Evolutionary conservation across 2,329 filamentous ascomycete species (phyloP).

Genomic region (Calycina marina): DNA sequence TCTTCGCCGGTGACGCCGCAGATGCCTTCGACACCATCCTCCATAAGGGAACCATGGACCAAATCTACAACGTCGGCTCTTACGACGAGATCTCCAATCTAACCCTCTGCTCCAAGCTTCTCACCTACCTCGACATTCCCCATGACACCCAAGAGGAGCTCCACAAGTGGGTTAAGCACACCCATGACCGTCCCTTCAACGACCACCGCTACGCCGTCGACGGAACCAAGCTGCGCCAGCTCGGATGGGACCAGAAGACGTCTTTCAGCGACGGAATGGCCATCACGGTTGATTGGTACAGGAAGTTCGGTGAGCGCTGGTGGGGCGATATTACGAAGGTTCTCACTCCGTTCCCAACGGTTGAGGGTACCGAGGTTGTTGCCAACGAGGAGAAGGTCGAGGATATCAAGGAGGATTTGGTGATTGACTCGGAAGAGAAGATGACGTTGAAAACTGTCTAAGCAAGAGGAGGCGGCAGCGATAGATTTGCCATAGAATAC

Average conservation of each 20-base stretch:
- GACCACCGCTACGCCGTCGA: slow-evolving; percentile 61
- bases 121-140: slow-evolving; percentile 45
- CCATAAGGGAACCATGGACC: slow-evolving; percentile 58
- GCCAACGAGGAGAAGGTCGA: slow-evolving; percentile 22
- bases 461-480: no score
- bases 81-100: slow-evolving; percentile 65
- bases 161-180: slow-evolving; percentile 56
- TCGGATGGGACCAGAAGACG: slow-evolving; percentile 58
- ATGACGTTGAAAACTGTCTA: no score
- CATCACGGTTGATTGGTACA: slow-evolving; percentile 57
- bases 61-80: slow-evolving; percentile 73
- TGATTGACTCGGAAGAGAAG: slow-evolving; percentile 12
- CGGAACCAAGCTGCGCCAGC: slow-evolving; percentile 47
- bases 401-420: slow-evolving; percentile 19
- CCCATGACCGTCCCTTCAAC: slow-evolving; percentile 65
- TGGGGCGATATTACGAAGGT: slow-evolving; percentile 60
- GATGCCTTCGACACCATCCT: slow-evolving; percentile 76
- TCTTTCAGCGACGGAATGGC: slow-evolving; percentile 47
- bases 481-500: no score
- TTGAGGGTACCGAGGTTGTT: slow-evolving; percentile 39
- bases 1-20: slow-evolving; percentile 66
- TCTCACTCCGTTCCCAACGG: slow-evolving; percentile 51
- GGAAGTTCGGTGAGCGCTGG: slow-evolving; percentile 49
- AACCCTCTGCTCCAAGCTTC: slow-evolving; percentile 48
- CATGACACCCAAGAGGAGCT: slow-evolving; percentile 36